Evolutionary conservation across 169 alveolate genomes (phyloP).

Genomic region (Plasmodium coatneyi): DNA sequence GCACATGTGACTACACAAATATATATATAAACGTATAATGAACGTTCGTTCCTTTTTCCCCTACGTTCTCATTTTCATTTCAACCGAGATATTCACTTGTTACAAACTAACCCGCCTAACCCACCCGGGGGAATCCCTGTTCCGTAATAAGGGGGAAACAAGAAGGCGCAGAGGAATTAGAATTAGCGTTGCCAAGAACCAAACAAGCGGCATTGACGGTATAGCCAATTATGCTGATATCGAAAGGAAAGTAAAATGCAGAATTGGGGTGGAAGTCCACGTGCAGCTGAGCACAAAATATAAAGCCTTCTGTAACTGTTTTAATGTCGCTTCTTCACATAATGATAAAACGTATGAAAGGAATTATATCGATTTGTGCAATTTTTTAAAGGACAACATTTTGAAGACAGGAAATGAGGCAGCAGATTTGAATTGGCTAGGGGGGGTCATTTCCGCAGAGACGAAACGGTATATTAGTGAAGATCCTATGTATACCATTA

Average conservation of each 20-base stretch:
- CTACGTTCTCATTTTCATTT: slow-evolving; percentile 2
- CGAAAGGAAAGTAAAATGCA: slow-evolving; percentile 39
- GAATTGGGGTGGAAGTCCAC: slow-evolving; percentile 84
- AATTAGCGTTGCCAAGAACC: background rate
- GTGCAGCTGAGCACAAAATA: slow-evolving; percentile 80
- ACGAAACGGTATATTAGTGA: background rate
- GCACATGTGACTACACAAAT: background rate
- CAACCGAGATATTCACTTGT: background rate
- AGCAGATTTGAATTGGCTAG: background rate
- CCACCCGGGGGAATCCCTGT: background rate
- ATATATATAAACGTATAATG: slow-evolving; percentile 11
- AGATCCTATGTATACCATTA: background rate
- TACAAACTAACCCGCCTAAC: background rate
- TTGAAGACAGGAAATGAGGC: background rate
- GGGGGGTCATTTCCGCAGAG: background rate
- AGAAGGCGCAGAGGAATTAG: background rate
- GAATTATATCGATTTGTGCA: slow-evolving; percentile 35
- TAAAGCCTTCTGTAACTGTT: slow-evolving; percentile 82
- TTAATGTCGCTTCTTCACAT: slow-evolving; percentile 53
- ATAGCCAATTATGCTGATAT: slow-evolving; percentile 6
- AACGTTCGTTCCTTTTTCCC: background rate
- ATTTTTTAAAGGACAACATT: slow-evolving; percentile 51
- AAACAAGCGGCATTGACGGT: background rate
- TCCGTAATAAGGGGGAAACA: background rate
- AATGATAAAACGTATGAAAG: slow-evolving; percentile 54